Evolutionary conservation across 1,139 yeast genomes (phyloP).

Genomic region (Candida labiduridarum): DNA sequence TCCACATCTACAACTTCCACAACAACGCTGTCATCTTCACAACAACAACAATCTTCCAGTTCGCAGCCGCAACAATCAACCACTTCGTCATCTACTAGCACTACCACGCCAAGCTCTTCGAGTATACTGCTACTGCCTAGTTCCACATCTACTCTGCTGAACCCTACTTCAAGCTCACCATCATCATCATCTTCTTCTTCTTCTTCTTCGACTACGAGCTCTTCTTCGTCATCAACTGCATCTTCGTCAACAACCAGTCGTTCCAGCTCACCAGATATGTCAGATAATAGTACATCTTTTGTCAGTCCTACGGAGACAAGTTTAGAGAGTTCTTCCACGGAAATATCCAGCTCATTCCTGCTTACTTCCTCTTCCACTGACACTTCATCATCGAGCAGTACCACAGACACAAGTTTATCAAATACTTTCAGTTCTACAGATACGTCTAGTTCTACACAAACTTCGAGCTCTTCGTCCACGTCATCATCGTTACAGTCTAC

Average conservation of each 20-base stretch:
- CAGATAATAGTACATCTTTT: slow-evolving; percentile 2
- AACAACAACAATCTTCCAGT: neutral
- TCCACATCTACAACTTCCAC: neutral
- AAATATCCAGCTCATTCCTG: neutral
- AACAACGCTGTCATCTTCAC: neutral
- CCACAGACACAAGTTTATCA: neutral
- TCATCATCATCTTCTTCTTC: neutral
- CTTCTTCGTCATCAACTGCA: neutral
- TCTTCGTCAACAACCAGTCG: slow-evolving; percentile 3
- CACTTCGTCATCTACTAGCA: neutral
- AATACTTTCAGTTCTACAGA: neutral
- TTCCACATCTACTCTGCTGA: slow-evolving; percentile 1
- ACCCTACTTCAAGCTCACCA: neutral
- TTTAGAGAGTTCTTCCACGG: neutral
- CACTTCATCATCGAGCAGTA: neutral
- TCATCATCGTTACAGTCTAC: no score
- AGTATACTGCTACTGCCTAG: slow-evolving; percentile 1
- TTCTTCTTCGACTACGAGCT: neutral
- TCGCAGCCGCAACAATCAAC: neutral
- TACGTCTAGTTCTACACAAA: neutral
- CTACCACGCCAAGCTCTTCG: neutral
- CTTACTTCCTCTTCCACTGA: neutral
- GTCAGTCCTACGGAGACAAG: neutral
- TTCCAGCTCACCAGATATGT: slow-evolving; percentile 6
- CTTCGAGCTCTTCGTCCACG: neutral